Evolutionary conservation across 805 yeast genomes (phyloP).

Genomic region (Jamesozyma gamospora): DNA sequence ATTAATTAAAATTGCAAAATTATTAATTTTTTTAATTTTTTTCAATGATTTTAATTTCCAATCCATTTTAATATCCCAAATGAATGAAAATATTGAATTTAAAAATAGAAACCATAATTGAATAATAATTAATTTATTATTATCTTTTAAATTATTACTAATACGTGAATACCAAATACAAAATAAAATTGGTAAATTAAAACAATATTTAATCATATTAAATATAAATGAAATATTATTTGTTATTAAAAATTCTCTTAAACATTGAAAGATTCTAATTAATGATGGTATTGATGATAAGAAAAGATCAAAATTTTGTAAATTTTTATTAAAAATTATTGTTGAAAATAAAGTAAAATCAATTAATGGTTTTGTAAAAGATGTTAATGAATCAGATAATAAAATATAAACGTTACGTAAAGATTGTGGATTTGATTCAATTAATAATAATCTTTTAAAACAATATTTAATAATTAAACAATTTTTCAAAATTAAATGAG

Average conservation of each 20-base stretch:
- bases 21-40: constrained; percentile 5
- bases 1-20: constrained; percentile 47
- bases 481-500: constrained; percentile 19
- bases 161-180: constrained; percentile 24
- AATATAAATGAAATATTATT: constrained; percentile 46
- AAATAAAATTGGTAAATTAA: constrained; percentile 47
- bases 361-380: constrained; percentile 65
- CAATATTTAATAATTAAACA: constrained; percentile 34
- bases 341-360: constrained; percentile 56
- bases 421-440: constrained; percentile 28
- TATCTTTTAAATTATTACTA: constrained; percentile 3
- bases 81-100: constrained; percentile 68
- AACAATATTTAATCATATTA: constrained; percentile 67
- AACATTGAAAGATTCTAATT: constrained; percentile 78
- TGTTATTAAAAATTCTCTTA: constrained; percentile 46
- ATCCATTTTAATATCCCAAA: constrained; percentile 86
- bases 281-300: constrained; percentile 48
- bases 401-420: constrained; percentile 54
- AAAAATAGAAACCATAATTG: constrained; percentile 38
- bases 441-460: constrained; percentile 27
- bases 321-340: constrained; percentile 25
- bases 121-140: constrained; percentile 4
- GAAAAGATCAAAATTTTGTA: constrained; percentile 18
- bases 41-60: constrained; percentile 64
- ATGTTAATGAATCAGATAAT: constrained; percentile 74